Base-by-base conservation (phyloP, 2,329 filamentous ascomycete genomes). In the Trichoderma koningii region DNA sequence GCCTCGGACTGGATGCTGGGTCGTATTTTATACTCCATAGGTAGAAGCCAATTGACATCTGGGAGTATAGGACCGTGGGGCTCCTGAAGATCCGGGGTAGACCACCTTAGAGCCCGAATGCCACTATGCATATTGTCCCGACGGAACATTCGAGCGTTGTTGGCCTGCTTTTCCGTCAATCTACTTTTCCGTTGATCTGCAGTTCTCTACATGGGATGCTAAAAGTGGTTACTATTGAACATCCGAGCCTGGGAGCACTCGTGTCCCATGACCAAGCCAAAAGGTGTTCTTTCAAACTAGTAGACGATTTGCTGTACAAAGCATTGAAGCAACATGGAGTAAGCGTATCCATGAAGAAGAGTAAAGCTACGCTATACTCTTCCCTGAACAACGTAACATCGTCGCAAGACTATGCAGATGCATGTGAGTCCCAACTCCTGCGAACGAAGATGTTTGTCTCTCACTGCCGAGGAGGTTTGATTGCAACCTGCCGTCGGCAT, bases 11-110 rank as follows among this genome's bases (percentile, higher is more conserved):
- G 12, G 23, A 51, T 15, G 57, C 42, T 30, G 5, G 21, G 7
- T 9, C 19, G 21, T 3, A 28, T 42, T 44, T 21, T 61, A 42
- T 61, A 50, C 5, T 23, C 21, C 21, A n/a, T 7, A 14, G 23
- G 5, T 10, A 5, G 15, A 26, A 6, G 14, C 26, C 19, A 41
- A 21, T 4, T 17, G 1, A 21, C 44, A 7, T 34, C 12, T 19
- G 6, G 12, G 34, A 26, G 21, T 38, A n/a, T 34, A 1, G 10
- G 14, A 38, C 17, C 23, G 59, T 6, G 59, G 59, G 59, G 38
- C 34, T 38, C 48, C 12, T 10, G 59, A 53, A 44, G 48, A 62
- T 62, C 23, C 48, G 47, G 59, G n/a, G 47, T 44, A 51, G 21
- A 42, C 26, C 34, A 52, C 45, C 48, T 62, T 44, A 47, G 45